Base-by-base conservation (phyloP, 768 basidiomycete genomes). In the Termitomyces sp. region DNA sequence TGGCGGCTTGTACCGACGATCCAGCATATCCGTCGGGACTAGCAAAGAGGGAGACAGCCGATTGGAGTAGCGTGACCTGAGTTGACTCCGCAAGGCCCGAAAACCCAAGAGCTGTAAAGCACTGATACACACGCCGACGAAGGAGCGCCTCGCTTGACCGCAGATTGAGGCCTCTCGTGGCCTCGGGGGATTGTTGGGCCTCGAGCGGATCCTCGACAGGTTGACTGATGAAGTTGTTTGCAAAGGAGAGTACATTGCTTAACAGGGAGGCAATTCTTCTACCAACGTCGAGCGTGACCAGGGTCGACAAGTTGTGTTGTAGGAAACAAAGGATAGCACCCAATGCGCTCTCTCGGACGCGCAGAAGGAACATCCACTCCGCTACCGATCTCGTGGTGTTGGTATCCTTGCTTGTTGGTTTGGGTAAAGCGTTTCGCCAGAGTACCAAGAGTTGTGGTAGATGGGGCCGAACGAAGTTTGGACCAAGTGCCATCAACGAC, bases 341-440 rank as follows among this genome's bases (percentile, higher is more conserved):
- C 17, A 98, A 77, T 0, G 96, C 92, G 62, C 87, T 87, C 72
- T 97, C 95, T 23, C 96, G 81, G 19, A 98, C 90, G 58, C 92
- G 86, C 8, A 98, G 77, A 2, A 99, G 77, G 73, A 98, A 99
- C 37, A 82, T 79, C 94, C 95, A 98, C 64, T 98, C 97, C 0
- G 82, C 75, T 21, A 82, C 75, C 27, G 85, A 83, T 31, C 95
- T 77, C 17, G 84, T 84, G 5, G 79, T 78, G 16, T 77, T 80
- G 14, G 73, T 76, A 64, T 98, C 96, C 69, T 97, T 97, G 65
- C 81, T 89, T 0, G 92, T 95, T 0, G 93, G 89, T 71, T 98
- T 99, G 1, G 97, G 95, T 0, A 99, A 78, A 1, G 96, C 95
- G 63, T 99, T 99, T 32, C 97, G 80, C 97, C 97, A 99, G 3